Evolutionary conservation across 2,329 filamentous ascomycete species (phyloP).

Genomic region (Chrysosporium queenslandicum): DNA sequence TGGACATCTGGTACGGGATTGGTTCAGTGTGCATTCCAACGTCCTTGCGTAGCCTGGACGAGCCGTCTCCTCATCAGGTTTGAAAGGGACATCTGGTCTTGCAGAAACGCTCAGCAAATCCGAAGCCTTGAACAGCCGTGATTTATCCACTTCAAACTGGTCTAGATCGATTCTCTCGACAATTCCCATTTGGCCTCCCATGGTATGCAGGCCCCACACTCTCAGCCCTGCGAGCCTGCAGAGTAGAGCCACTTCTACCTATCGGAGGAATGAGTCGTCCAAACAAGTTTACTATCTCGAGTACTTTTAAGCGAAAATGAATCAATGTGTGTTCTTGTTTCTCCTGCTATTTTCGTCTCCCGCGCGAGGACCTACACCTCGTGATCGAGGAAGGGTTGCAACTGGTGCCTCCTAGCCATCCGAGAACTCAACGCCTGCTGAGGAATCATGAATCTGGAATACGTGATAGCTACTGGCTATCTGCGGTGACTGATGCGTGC

Average conservation of each 20-base stretch:
- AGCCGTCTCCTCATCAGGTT: not conserved
- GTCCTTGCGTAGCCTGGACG: not conserved
- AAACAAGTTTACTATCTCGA: not conserved
- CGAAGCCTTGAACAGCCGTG: not conserved
- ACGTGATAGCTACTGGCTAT: not conserved
- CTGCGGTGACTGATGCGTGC: not conserved
- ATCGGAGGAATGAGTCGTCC: not conserved
- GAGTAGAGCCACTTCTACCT: not conserved
- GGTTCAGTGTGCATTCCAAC: not conserved
- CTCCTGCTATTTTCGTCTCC: not conserved
- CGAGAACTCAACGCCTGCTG: not conserved
- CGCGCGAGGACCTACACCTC: not conserved
- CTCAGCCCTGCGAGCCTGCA: conserved; percentile 2
- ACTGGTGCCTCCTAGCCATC: not conserved
- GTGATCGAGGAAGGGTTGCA: not conserved
- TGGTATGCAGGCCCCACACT: not conserved
- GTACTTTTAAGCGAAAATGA: conserved; percentile 5
- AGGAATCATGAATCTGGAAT: not conserved
- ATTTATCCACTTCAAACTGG: not conserved
- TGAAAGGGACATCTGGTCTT: not conserved
- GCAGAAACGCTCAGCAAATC: not conserved
- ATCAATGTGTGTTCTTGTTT: not conserved
- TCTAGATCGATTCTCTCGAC: not conserved
- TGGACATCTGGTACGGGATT: not conserved
- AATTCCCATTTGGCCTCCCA: not conserved